Evolutionary conservation across 2,329 filamentous ascomycete genomes (phyloP), one percentile per base, ranked within the genome.

Genomic region (Berkeleyomyces rouxiae): DNA sequence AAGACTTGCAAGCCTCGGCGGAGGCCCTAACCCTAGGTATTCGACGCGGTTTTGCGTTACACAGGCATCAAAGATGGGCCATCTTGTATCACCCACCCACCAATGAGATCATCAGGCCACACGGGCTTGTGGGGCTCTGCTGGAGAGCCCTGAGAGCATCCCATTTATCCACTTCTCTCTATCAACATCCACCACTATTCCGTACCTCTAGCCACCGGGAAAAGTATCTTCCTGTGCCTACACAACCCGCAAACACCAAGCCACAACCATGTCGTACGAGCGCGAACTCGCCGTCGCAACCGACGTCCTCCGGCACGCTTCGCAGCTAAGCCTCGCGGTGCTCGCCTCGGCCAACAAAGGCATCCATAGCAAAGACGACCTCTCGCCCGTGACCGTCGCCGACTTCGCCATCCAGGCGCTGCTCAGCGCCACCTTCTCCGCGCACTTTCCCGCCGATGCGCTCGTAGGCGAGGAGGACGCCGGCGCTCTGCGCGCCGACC

Each of bases 361-460:
- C 62, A 73, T 74, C 33, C 70, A 81, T 33, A 73, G 77, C 64
- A 83, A 83, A 66, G 75, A 77, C 51, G 80, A 82, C 68, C 71
- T 81, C 43, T 80, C 77, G 62, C 80, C 79, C 2, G 81, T 83
- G 57, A 83, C 81, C 0, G 73, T 82, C 23, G 81, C 78, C 68
- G 81, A 83, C 69, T 82, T 83, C 66, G 80, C 81, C 61, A 77
- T 82, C 63, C 80, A 83, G 67, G 79, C 79, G 0, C 72, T 83
- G 4, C 73, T 83, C 47, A 78, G 78, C 4, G 71, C 75, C 44
- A 78, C 77, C 1, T 71, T 82, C 63, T 76, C 77, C 61, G 65
- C 70, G 61, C 75, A 75, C 3, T 83, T 82, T 60, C 81, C 81
- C 0, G 60, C 66, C 4, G 79, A 83, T 68, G 67, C 64, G 2